Conservation (phyloP, 768 basidiomycete genomes). For the Infundibulicybe gibba region DNA sequence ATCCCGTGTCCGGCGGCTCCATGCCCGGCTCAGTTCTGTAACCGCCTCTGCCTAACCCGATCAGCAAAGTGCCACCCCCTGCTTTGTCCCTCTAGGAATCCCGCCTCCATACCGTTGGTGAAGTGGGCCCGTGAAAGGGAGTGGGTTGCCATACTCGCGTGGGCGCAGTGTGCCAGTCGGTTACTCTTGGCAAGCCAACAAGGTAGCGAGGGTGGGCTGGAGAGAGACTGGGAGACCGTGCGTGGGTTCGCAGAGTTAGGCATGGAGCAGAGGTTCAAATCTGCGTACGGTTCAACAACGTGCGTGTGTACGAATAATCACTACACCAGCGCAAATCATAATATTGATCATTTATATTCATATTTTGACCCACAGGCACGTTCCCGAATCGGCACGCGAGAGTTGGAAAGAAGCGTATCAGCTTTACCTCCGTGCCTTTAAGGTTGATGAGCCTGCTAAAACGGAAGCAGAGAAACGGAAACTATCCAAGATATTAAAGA, state of each 20-base stretch:
- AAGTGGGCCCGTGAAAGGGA: conserved; percentile 53
- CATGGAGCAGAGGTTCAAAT: conserved; percentile 63
- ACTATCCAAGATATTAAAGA: conserved; percentile 51
- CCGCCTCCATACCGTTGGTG: conserved; percentile 57
- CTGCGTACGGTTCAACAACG: conserved; percentile 40
- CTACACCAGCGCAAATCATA: too few species aligned
- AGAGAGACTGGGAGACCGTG: conserved; percentile 53
- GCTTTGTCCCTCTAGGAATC: conserved; percentile 75
- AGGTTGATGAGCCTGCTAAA: conserved; percentile 36
- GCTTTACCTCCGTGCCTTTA: conserved; percentile 60
- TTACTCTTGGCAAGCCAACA: conserved; percentile 54
- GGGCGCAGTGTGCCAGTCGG: conserved; percentile 61
- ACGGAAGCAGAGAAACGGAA: conserved; percentile 49
- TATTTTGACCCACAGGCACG: background rate
- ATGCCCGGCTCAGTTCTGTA: conserved; percentile 76
- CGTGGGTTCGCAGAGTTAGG: conserved; percentile 67
- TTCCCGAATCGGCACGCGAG: conserved; percentile 53
- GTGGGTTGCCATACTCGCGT: conserved; percentile 78
- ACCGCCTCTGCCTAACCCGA: conserved; percentile 68
- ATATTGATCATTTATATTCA: too few species aligned
- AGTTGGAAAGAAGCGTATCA: conserved; percentile 67
- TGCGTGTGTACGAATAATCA: conserved; percentile 15
- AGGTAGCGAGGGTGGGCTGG: conserved; percentile 36
- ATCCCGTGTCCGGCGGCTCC: conserved; percentile 50
- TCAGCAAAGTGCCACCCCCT: conserved; percentile 64